Evolutionary conservation across 768 basidiomycete species (phyloP), one percentile per base, ranked within the genome.

Genomic region (Hygrocybe coccinea): DNA sequence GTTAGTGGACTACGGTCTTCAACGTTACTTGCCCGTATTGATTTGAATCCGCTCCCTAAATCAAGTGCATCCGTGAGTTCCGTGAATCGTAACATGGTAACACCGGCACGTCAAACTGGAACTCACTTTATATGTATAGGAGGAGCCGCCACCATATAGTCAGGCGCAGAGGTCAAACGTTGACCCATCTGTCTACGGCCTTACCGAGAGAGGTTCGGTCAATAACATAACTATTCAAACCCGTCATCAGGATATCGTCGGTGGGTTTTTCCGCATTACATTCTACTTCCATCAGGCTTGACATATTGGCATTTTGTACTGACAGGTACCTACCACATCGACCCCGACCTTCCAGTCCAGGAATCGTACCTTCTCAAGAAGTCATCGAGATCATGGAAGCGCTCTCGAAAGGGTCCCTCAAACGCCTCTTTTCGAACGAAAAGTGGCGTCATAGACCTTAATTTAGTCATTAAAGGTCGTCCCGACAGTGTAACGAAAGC

Each of bases 401-500:
- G 50, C 35, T 29, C 24, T 25, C 22, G 22, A 19, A 51, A 17
- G 21, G 35, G 2, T 34, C 34, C 7, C 29, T 65, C 64, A 2
- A 58, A 61, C 51, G 53, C 64, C 50, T 76, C 74, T 41, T 76
- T 79, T 61, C 73, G 67, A 15, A 72, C 78, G 49, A 74, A 72
- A 36, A 69, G 71, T 38, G 78, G 73, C 6, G 57, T 64, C 21
- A 74, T 78, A 48, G 65, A 65, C 5, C 50, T 80, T 34, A 66
- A 73, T 35, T 60, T 76, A 11, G 75, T 65, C 9, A 75, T 76
- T 14, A 70, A 68, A 25, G 75, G 76, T 22, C 64, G 66, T 47
- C 69, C 68, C 19, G 59, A 50, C 14, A 62, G 60, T 17, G 58
- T 60, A 6, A 60, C 65, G 5, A 74, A 70, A 56, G 69, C 74